Evolutionary conservation across 179 eudicot genomes (phyloP), one percentile per base, ranked within the genome.

Genomic region (Beta lomatogona): DNA sequence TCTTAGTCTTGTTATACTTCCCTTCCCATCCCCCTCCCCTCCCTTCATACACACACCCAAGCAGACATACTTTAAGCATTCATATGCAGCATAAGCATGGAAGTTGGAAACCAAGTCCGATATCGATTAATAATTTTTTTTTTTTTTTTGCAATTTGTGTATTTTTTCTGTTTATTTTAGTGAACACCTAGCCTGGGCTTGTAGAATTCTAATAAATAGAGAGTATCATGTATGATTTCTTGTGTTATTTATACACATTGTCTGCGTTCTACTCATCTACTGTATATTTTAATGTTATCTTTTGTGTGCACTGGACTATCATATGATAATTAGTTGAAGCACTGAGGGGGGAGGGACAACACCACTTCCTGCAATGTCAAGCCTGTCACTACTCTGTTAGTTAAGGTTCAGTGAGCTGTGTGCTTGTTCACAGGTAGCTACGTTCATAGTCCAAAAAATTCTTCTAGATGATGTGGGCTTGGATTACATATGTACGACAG

Each of bases 381-480:
- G 21, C 69, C 52, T 66, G 67, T 54, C 16, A 9, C 15, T 25
- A 54, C 8, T 65, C 53, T 74, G 77, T 52, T 11, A 14, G 16
- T 9, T 55, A 28, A 19, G 53, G 64, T 66, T 73, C 5, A 21
- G 16, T 64, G 10, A 75, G 69, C 16, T 75, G n/a, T 67, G 5
- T 66, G 46, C 15, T 48, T 59, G 78, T 50, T 87, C 83, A 59
- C 88, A 96, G 99, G 99, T 96, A 70, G 99, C 99, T n/a, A 96
- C 99, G 25, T 96, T 96, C 81, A 96, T 96, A 61, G 97, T 96
- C 53, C 98, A 96, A 75, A 94, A 94, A 86, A 94, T 96, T 75
- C 89, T 96, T 77, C 82, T 94, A 82, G 99, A 96, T 84, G 97
- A 94, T 88, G 99, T 96, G 78, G 99, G 99, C 65, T 83, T 96